Percentiles rank a stretch among this genome's conserved stretches.
phyloP scores from a whole-genome alignment of 2,329 filamentous ascomycete genomes.

The Colletotrichum destructivum region DNA sequence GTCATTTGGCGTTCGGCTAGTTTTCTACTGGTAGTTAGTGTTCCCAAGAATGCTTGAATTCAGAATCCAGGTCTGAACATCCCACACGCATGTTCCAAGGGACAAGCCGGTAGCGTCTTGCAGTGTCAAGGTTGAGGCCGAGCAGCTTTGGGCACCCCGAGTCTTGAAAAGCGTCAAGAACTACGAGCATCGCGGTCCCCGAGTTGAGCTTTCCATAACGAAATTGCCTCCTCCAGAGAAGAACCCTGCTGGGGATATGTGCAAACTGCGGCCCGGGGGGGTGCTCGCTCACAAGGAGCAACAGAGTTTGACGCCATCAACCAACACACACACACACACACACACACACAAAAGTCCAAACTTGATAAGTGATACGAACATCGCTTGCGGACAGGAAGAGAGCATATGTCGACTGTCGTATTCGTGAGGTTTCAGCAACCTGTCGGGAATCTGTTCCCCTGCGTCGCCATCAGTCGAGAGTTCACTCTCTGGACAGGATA shows the following conservation, averaged over 20 bases:
- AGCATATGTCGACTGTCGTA: background rate
- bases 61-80: background rate
- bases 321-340: too few relatives aligned
- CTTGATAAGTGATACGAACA: background rate
- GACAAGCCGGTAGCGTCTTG: background rate
- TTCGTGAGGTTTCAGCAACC: constrained; percentile 1
- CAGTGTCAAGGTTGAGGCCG: background rate
- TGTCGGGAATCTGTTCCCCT: background rate
- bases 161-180: constrained; percentile 7
- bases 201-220: background rate
- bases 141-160: background rate
- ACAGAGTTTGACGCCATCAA: background rate
- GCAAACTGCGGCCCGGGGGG: background rate
- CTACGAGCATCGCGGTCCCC: background rate
- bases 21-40: background rate
- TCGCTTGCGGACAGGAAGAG: background rate
- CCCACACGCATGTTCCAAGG: background rate
- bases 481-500: background rate
- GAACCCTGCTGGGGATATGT: background rate
- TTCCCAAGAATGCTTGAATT: background rate
- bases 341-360: background rate
- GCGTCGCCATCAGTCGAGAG: constrained; percentile 4
- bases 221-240: background rate
- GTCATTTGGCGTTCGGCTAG: background rate
- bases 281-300: background rate